phyloP scores from a whole-genome alignment of 257 asterid genomes.

The Scutellaria minor region DNA sequence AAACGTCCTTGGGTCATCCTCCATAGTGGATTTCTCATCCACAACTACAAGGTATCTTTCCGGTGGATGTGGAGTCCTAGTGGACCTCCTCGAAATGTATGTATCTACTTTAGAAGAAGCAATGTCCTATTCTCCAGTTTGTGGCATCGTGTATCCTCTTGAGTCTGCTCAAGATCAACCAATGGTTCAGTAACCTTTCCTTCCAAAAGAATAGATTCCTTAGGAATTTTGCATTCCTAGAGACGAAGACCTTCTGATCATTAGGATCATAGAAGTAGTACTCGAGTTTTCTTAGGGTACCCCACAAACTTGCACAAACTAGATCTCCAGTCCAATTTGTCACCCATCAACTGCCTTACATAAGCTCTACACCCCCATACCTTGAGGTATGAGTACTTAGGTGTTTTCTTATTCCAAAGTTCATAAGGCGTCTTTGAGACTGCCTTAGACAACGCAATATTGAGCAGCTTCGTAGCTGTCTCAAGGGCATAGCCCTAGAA shows the following conservation, averaged over 20 bases:
- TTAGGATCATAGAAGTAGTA: conserved; percentile 5
- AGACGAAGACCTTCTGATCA: conserved; percentile 8
- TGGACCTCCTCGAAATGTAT: too few species aligned
- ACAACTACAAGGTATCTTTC: too few species aligned
- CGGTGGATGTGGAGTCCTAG: too few species aligned
- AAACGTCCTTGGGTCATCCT: too few species aligned
- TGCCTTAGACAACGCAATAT: neutral
- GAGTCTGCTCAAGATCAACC: conserved; percentile 1
- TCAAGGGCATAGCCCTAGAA: too few species aligned
- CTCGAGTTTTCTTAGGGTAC: neutral
- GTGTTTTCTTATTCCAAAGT: neutral
- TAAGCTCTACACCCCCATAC: conserved; percentile 3
- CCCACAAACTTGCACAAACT: neutral
- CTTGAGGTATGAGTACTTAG: too few species aligned
- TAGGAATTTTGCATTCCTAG: neutral
- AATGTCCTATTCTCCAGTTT: too few species aligned
- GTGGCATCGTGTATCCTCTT: too few species aligned
- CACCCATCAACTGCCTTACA: neutral
- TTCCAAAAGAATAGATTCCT: neutral
- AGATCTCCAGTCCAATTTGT: conserved; percentile 1
- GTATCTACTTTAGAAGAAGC: too few species aligned
- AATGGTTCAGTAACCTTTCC: too few species aligned
- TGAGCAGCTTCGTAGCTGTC: too few species aligned
- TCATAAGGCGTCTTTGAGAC: neutral
- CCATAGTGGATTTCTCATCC: too few species aligned